Conservation (phyloP, 805 yeast genomes). For the Kluyveromyces dobzhanskii region DNA sequence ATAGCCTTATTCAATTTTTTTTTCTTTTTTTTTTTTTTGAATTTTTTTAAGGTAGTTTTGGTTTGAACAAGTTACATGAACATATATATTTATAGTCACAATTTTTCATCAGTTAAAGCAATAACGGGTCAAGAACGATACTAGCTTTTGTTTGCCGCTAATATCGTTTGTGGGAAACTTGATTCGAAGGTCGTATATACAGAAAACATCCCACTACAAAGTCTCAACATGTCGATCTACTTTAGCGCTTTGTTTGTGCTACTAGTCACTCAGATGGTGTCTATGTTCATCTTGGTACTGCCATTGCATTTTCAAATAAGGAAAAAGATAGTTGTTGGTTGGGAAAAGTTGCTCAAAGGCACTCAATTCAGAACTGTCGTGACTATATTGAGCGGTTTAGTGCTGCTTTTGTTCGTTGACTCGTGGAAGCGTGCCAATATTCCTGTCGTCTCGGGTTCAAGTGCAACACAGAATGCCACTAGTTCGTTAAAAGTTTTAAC, state of each 20-base stretch:
- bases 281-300: conserved; percentile 39
- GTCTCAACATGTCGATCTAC: conserved; percentile 25
- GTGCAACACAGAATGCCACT: conserved; percentile 5
- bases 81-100: too few relatives aligned
- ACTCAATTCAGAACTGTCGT: conserved; percentile 39
- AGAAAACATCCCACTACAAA: too few relatives aligned
- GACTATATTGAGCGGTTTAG: conserved; percentile 34
- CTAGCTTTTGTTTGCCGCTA: too few relatives aligned
- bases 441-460: conserved; percentile 25
- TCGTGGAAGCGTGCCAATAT: conserved; percentile 39
- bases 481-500: conserved; percentile 42
- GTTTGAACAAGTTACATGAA: too few relatives aligned
- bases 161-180: too few relatives aligned
- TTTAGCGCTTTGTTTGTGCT: conserved; percentile 35
- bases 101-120: too few relatives aligned
- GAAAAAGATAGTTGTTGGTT: conserved; percentile 32
- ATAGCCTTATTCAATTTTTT: too few relatives aligned
- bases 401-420: conserved; percentile 45
- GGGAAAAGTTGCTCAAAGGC: conserved; percentile 29
- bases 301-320: conserved; percentile 49
- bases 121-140: too few relatives aligned
- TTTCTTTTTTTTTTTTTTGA: too few relatives aligned
- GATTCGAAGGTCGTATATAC: too few relatives aligned
- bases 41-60: too few relatives aligned
- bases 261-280: conserved; percentile 44